Evolutionary conservation across 805 yeast genomes (phyloP).

Genomic region (Lipomyces chichibuensis): DNA sequence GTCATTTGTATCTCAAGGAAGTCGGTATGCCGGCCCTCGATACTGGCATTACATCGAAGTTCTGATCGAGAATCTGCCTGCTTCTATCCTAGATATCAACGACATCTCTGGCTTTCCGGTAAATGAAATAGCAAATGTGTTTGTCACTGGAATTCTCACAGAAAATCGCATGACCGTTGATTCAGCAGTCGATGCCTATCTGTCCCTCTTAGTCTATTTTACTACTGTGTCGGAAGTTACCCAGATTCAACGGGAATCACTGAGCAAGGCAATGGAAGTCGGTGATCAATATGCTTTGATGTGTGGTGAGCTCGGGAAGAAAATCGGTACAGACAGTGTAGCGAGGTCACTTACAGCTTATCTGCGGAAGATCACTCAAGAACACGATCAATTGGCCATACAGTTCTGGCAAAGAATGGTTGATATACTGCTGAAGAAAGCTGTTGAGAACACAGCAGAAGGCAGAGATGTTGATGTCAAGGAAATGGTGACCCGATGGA

Average conservation of each 20-base stretch:
- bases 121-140: slow-evolving; percentile 8
- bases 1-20: slow-evolving; percentile 27
- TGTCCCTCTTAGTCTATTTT: slow-evolving; percentile 26
- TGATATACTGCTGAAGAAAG: not conserved
- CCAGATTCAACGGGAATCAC: slow-evolving; percentile 10
- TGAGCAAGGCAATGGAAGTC: slow-evolving; percentile 8
- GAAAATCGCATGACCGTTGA: slow-evolving; percentile 23
- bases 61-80: slow-evolving; percentile 25
- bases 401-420: slow-evolving; percentile 15
- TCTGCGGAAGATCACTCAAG: slow-evolving; percentile 16
- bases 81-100: slow-evolving; percentile 12
- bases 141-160: slow-evolving; percentile 14
- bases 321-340: slow-evolving; percentile 19
- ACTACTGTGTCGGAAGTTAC: slow-evolving; percentile 17
- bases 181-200: slow-evolving; percentile 26
- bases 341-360: slow-evolving; percentile 17
- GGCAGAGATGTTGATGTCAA: not conserved
- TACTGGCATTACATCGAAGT: slow-evolving; percentile 26
- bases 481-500: slow-evolving; percentile 12
- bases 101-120: slow-evolving; percentile 3
- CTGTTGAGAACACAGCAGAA: not conserved
- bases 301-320: slow-evolving; percentile 11
- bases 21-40: slow-evolving; percentile 22
- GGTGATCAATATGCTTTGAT: slow-evolving; percentile 7
- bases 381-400: slow-evolving; percentile 19